Conservation (phyloP, 257 asterid genomes). For the Rehmannia glutinosa region DNA sequence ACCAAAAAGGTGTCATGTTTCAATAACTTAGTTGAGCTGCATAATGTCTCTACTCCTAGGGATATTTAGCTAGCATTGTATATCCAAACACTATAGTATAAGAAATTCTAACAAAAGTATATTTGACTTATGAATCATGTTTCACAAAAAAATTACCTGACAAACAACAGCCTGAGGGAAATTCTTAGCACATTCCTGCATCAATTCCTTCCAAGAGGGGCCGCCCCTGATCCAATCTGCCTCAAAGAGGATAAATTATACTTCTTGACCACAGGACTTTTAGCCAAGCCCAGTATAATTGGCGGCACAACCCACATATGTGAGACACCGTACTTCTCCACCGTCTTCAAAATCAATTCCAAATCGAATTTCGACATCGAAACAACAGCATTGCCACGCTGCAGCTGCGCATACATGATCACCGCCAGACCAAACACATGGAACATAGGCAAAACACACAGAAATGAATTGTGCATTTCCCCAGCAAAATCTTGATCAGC, state of each 20-base stretch:
- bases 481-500: slow-evolving; percentile 67
- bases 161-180: slow-evolving; percentile 65
- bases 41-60: background rate
- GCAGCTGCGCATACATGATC: slow-evolving; percentile 74
- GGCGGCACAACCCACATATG: slow-evolving; percentile 95
- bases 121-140: too few relatives aligned
- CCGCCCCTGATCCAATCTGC: slow-evolving; percentile 90
- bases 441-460: slow-evolving; percentile 86
- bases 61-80: background rate
- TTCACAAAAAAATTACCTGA: slow-evolving; percentile 42
- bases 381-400: slow-evolving; percentile 69
- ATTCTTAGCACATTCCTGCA: slow-evolving; percentile 89
- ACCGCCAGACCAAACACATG: slow-evolving; percentile 84
- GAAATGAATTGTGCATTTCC: slow-evolving; percentile 45
- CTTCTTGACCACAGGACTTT: slow-evolving; percentile 48
- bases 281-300: slow-evolving; percentile 70
- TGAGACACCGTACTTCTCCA: slow-evolving; percentile 61
- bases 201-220: slow-evolving; percentile 88
- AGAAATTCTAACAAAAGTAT: too few relatives aligned
- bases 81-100: background rate
- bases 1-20: background rate
- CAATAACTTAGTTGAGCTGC: background rate
- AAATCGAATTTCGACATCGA: slow-evolving; percentile 72
- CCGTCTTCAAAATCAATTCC: slow-evolving; percentile 51
- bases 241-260: slow-evolving; percentile 58